Base-by-base conservation (phyloP, 164 flowering plant species). In the Aristolochia fimbriata region DNA sequence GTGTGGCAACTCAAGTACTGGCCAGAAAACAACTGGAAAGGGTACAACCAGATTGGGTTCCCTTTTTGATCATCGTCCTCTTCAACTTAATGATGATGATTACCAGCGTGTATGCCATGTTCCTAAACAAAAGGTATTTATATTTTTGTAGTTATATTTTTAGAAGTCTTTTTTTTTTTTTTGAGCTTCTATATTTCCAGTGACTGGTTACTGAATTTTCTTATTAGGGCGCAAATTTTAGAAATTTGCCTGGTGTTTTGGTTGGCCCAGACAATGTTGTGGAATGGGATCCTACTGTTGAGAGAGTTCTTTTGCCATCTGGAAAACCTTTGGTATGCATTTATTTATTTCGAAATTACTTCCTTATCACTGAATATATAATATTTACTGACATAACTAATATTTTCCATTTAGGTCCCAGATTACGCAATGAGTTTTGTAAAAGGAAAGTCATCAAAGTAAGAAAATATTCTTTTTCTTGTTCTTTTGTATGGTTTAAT, bases 381-480 rank as follows among this genome's bases (percentile, higher is more conserved):
- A 10, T 37, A 37, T 6, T 37, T 37, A 37, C 43, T 37, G 12
- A 37, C 8, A 21, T 43, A 41, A 45, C 15, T 7, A 57, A 31
- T 57, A 50, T 61, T 10, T 21, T 54, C 14, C 22, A 15, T 21
- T 17, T 45, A 89, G 94, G 82, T 88, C 1, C 97, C 97, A n/a
- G 84, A 88, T 51, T 88, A 91, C 68, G 96, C 94, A 0, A 78
- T 91, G 74, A 67, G 59, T 8, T 90, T 87, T 66, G 74, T 78
- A 0, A 43, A 51, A 4, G 97, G 98, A 23, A 52, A 58, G 8
- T 92, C 98, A 10, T 30, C 78, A 6, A 89, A 89, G 98, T 92
- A 78, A 64, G 83, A 15, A 22, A 19, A 4, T 12, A 23, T 47
- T 47, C 12, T 24, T 59, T 15, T 1, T 15, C 53, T 43, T 27